phyloP scores from a whole-genome alignment of 352 stramenopile species.

The Phytophthora idaei region DNA sequence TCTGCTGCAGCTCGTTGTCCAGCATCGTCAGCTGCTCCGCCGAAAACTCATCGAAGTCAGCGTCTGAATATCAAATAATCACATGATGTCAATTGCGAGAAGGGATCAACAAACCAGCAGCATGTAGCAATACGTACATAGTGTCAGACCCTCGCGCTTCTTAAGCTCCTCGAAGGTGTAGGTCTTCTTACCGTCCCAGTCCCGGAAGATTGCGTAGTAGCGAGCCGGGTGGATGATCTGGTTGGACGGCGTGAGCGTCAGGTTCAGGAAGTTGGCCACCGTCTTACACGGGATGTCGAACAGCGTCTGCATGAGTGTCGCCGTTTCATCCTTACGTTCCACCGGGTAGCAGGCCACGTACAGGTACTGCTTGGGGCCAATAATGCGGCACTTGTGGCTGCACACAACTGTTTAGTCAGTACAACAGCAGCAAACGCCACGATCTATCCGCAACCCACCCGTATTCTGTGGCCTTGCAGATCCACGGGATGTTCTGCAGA shows the following conservation, averaged over 20 bases:
- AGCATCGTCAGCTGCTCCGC: constrained; percentile 91
- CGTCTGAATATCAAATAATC: constrained; percentile 51
- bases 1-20: constrained; percentile 93
- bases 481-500: constrained; percentile 95
- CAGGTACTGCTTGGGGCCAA: constrained; percentile 90
- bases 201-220: constrained; percentile 93
- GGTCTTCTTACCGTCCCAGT: constrained; percentile 91
- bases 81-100: constrained; percentile 12
- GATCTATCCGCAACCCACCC: constrained; percentile 39
- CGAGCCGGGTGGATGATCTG: constrained; percentile 94
- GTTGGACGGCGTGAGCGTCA: constrained; percentile 94
- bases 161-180: constrained; percentile 88
- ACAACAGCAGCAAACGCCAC: neutral
- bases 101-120: neutral
- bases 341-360: constrained; percentile 92
- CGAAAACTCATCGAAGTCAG: constrained; percentile 93
- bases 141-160: constrained; percentile 85
- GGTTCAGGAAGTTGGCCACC: constrained; percentile 93
- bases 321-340: constrained; percentile 78
- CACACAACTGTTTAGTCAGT: constrained; percentile 14
- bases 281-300: constrained; percentile 93
- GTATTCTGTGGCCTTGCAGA: constrained; percentile 92
- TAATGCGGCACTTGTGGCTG: constrained; percentile 89
- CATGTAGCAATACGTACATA: constrained; percentile 65
- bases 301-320: constrained; percentile 83